phyloP scores from a whole-genome alignment of 2,329 filamentous ascomycete genomes.

The Aspergillus aculeatinus region DNA sequence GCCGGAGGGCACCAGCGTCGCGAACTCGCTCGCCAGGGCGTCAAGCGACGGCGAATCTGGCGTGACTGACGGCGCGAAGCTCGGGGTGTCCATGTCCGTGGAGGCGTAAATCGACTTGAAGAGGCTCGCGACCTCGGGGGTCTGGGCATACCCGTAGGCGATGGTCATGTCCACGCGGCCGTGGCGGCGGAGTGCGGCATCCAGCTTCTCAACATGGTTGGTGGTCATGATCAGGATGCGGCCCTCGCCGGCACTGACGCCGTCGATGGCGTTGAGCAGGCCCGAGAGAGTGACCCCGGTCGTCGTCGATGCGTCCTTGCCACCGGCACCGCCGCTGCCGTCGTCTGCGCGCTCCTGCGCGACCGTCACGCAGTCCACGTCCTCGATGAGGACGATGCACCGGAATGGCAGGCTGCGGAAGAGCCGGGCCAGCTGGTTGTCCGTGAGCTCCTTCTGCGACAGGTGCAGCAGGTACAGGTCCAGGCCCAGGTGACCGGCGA shows the following conservation, averaged over 20 bases:
- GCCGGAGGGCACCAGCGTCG: too few species aligned
- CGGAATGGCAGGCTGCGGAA: too few species aligned
- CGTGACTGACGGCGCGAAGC: too few species aligned
- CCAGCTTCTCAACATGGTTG: slow-evolving; percentile 64
- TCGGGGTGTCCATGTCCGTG: too few species aligned
- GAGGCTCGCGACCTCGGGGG: slow-evolving; percentile 38
- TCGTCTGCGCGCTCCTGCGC: slow-evolving; percentile 52
- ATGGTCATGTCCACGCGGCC: slow-evolving; percentile 67
- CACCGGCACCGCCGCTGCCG: too few species aligned
- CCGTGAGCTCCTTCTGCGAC: slow-evolving; percentile 55
- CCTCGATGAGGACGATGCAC: slow-evolving; percentile 67
- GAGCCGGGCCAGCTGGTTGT: neutral
- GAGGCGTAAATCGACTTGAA: slow-evolving; percentile 39
- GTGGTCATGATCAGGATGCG: slow-evolving; percentile 73
- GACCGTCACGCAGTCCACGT: slow-evolving; percentile 71
- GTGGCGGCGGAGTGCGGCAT: slow-evolving; percentile 63
- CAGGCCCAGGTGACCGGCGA: slow-evolving; percentile 69
- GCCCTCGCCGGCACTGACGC: slow-evolving; percentile 67
- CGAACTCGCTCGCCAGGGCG: too few species aligned
- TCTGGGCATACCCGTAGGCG: slow-evolving; percentile 50
- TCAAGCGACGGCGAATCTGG: too few species aligned
- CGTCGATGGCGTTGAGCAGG: slow-evolving; percentile 68
- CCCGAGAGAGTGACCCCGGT: slow-evolving; percentile 60
- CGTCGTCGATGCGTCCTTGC: too few species aligned
- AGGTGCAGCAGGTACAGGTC: slow-evolving; percentile 71